A percentile compares a stretch with the other conserved stretches of the same genome.
Conservation (phyloP, 2,329 filamentous ascomycete species). For the Sclerotinia borealis region DNA sequence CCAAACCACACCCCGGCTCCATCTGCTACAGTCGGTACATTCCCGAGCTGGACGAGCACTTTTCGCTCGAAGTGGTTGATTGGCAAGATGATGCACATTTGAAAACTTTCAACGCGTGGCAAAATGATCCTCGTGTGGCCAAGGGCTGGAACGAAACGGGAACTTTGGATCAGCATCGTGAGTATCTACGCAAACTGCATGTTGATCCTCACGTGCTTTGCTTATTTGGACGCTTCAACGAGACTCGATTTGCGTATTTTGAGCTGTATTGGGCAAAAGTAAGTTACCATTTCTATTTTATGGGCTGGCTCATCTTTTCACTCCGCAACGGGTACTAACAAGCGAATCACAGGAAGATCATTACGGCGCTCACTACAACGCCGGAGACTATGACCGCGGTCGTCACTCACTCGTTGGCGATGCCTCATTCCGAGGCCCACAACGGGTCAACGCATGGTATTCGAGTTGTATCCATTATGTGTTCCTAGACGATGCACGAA, state of each 20-base stretch:
- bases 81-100: slow-evolving; percentile 59
- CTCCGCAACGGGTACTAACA: not conserved
- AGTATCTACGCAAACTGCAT: slow-evolving; percentile 60
- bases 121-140: slow-evolving; percentile 76
- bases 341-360: slow-evolving; percentile 46
- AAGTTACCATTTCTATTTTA: slow-evolving; percentile 13
- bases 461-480: slow-evolving; percentile 57
- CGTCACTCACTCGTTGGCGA: slow-evolving; percentile 56
- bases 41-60: slow-evolving; percentile 67
- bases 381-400: slow-evolving; percentile 51
- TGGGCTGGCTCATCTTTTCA: not conserved
- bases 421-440: slow-evolving; percentile 50
- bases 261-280: slow-evolving; percentile 74
- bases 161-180: slow-evolving; percentile 65
- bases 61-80: slow-evolving; percentile 71
- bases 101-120: slow-evolving; percentile 69
- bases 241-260: slow-evolving; percentile 68
- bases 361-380: slow-evolving; percentile 51
- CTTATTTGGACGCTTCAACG: slow-evolving; percentile 65
- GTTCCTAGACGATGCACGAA: slow-evolving; percentile 55
- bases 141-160: slow-evolving; percentile 77
- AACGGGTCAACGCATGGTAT: slow-evolving; percentile 57
- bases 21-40: slow-evolving; percentile 75
- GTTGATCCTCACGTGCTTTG: slow-evolving; percentile 67
- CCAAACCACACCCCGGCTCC: slow-evolving; percentile 64